phyloP scores from a whole-genome alignment of 208 protist genomes.

The Crithidia brevicula region DNA sequence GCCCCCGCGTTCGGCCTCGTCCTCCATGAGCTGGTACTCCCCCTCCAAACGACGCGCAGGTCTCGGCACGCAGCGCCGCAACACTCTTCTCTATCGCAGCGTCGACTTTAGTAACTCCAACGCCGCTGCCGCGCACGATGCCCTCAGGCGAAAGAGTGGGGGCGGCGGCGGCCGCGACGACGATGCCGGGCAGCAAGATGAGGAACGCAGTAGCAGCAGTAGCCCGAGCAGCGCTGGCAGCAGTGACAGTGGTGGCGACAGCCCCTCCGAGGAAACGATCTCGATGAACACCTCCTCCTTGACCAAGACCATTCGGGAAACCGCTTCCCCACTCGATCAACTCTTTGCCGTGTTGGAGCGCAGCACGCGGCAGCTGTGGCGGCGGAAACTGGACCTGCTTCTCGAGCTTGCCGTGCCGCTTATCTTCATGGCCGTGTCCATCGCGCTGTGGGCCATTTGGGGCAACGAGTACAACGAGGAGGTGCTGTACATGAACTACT shows the following conservation, averaged over 20 bases:
- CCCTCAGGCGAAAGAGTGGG: too few species aligned
- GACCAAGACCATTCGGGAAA: not conserved
- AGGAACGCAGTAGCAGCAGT: not conserved
- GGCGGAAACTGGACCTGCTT: constrained; percentile 24
- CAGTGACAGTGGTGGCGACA: not conserved
- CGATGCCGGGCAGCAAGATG: not conserved
- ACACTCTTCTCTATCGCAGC: constrained; percentile 14
- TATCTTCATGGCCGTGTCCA: constrained; percentile 40
- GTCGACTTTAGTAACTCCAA: not conserved
- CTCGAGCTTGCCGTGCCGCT: constrained; percentile 50
- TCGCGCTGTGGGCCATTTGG: constrained; percentile 40
- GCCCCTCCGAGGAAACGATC: not conserved
- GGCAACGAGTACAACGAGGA: constrained; percentile 22
- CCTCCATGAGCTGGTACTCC: constrained; percentile 22
- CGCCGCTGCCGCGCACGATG: not conserved
- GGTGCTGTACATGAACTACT: constrained; percentile 15
- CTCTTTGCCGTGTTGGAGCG: constrained; percentile 39
- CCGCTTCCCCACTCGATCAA: constrained; percentile 20
- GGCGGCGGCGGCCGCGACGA: not conserved
- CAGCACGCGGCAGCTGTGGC: constrained; percentile 34
- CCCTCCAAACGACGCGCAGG: constrained; percentile 19
- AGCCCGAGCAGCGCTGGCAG: not conserved
- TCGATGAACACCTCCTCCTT: not conserved
- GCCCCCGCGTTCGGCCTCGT: not conserved
- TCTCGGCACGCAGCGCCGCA: constrained; percentile 18